Base-by-base conservation (phyloP, 73 alveolate species). In the Blepharisma stoltei region DNA sequence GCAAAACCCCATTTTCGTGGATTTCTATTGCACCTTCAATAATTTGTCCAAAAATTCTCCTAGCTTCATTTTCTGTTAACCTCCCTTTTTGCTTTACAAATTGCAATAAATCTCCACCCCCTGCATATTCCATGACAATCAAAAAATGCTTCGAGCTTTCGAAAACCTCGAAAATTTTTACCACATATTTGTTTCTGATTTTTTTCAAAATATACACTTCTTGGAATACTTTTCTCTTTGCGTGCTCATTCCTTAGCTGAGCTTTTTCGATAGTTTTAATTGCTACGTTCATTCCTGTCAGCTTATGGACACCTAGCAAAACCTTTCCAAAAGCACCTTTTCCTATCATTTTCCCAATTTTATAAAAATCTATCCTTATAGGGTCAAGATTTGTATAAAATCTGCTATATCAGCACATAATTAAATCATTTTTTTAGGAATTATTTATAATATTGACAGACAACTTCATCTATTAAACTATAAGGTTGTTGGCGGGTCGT, bases 321-420 rank as follows among this genome's bases (percentile, higher is more conserved):
- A 96, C 99, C 88, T 95, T 96, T n/a, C 97, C 99, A 81, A 94
- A 95, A 7, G 99, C 99, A 0, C 99, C 99, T 52, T 92, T 92
- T 7, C 99, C 99, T 47, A 96, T 50, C 48, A 86, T 94, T 55
- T 87, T 88, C 44, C 77, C 82, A 23, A 95, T 81, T 27, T 87
- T 67, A 83, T 96, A 96, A 69, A 69, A 69, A 47, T 69, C 79
- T 14, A 43, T 25, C n/a, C n/a, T n/a, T n/a, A n/a, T n/a, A n/a
- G n/a, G n/a, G n/a, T n/a, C n/a, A n/a, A n/a, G n/a, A n/a, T n/a
- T n/a, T n/a, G n/a, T n/a, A n/a, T n/a, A n/a, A n/a, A n/a, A n/a
- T n/a, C n/a, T n/a, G n/a, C n/a, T n/a, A n/a, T n/a, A n/a, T n/a
- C n/a, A n/a, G n/a, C n/a, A n/a, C n/a, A n/a, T n/a, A n/a, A n/a